Evolutionary conservation across 306 rosid genomes (phyloP).

Genomic region (Trifolium repens): DNA sequence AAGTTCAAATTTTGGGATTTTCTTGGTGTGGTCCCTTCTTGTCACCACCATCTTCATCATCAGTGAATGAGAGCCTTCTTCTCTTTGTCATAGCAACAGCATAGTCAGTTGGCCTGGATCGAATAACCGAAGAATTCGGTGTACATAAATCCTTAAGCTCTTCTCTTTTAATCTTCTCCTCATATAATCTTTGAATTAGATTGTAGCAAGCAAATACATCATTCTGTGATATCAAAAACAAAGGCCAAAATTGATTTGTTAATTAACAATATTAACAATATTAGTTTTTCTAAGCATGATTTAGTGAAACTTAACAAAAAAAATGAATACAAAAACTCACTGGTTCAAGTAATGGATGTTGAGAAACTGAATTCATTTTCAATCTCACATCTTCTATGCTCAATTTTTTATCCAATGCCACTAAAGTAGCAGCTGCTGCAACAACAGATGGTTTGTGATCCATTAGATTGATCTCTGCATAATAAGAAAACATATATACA

Average conservation of each 20-base stretch:
- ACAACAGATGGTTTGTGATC: constrained; percentile 72
- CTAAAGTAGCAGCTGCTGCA: constrained; percentile 77
- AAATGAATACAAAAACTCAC: constrained; percentile 51
- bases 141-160: constrained; percentile 38
- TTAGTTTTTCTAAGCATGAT: neutral
- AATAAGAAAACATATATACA: constrained; percentile 22
- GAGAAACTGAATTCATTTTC: constrained; percentile 65
- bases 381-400: constrained; percentile 54
- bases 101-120: constrained; percentile 43
- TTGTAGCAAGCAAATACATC: constrained; percentile 57
- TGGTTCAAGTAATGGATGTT: constrained; percentile 45
- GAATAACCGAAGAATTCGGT: constrained; percentile 41
- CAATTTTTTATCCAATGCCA: constrained; percentile 59
- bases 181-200: constrained; percentile 56
- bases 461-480: constrained; percentile 66
- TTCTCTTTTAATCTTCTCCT: constrained; percentile 46
- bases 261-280: neutral
- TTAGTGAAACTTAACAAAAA: neutral
- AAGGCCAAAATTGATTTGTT: neutral
- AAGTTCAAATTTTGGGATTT: constrained; percentile 31
- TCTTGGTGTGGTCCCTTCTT: constrained; percentile 50
- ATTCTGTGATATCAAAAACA: constrained; percentile 49
- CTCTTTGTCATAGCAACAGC: constrained; percentile 55
- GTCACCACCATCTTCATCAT: constrained; percentile 45
- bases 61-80: constrained; percentile 58